These are phyloP conservation scores for Drechslerella dactyloides DNA, from an alignment of 2,329 filamentous ascomycete species.

Conservation along the genomic window DNA sequence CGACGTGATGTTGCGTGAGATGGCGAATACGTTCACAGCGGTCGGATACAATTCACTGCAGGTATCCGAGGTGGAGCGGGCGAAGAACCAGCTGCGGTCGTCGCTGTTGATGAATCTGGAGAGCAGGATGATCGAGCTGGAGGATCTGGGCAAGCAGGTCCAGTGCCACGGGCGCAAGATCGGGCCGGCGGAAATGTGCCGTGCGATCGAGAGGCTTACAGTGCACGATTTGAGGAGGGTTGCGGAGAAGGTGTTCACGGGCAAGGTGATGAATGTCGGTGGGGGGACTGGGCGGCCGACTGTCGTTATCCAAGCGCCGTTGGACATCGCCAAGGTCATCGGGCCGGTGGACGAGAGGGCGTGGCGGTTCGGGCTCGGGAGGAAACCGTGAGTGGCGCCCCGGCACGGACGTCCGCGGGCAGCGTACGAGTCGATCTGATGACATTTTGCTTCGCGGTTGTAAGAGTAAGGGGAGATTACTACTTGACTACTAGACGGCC, in stretches of 20 bases:
- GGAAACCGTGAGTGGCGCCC: conserved; percentile 27
- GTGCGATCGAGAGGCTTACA: conserved; percentile 79
- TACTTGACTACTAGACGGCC: neutral
- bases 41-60: conserved; percentile 73
- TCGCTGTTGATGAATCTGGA: conserved; percentile 96
- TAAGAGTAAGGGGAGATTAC: conserved; percentile 23
- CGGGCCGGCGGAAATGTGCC: conserved; percentile 90
- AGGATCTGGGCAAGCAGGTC: conserved; percentile 91
- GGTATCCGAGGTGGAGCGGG: conserved; percentile 79
- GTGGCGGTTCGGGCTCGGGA: conserved; percentile 40
- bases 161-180: conserved; percentile 96
- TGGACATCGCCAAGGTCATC: conserved; percentile 77
- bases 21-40: conserved; percentile 52
- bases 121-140: conserved; percentile 93
- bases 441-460: conserved; percentile 26
- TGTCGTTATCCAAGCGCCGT: conserved; percentile 86
- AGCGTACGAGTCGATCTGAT: neutral
- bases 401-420: conserved; percentile 1
- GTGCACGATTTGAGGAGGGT: conserved; percentile 81
- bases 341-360: conserved; percentile 79
- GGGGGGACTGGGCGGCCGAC: conserved; percentile 85
- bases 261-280: conserved; percentile 75
- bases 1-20: conserved; percentile 62
- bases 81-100: conserved; percentile 94
- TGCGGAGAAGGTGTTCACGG: conserved; percentile 77